phyloP scores from a whole-genome alignment of 169 alveolate genomes.

The Sarcocystis neurona region DNA sequence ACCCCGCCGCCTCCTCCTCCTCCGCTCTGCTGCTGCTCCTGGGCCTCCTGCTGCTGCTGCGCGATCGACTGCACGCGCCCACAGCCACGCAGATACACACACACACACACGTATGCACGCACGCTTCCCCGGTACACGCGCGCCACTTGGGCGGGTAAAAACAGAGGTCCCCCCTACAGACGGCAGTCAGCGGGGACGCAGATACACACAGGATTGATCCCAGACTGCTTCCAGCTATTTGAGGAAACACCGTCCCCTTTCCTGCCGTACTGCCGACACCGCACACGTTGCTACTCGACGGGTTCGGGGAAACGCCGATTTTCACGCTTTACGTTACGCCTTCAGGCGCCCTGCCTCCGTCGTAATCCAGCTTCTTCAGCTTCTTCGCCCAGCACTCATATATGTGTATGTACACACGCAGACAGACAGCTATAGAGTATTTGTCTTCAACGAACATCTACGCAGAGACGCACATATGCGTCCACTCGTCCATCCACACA shows the following conservation, averaged over 20 bases:
- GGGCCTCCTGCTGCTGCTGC: constrained; percentile 75
- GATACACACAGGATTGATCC: too few relatives aligned
- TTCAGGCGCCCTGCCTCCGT: too few relatives aligned
- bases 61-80: not conserved
- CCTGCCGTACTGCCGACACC: too few relatives aligned
- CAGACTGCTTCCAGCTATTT: too few relatives aligned
- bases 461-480: constrained; percentile 14
- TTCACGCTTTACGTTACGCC: too few relatives aligned
- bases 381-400: not conserved
- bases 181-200: too few relatives aligned
- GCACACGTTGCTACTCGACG: too few relatives aligned
- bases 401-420: not conserved
- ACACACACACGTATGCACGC: not conserved
- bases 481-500: not conserved
- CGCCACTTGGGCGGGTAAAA: too few relatives aligned
- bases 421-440: not conserved
- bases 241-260: too few relatives aligned
- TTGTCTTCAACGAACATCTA: not conserved
- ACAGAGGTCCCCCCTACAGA: too few relatives aligned
- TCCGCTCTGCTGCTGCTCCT: too few relatives aligned
- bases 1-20: not conserved
- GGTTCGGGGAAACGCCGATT: too few relatives aligned
- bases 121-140: not conserved
- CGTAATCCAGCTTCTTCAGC: not conserved
- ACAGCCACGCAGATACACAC: not conserved